These are phyloP conservation scores for Trypanosoma scelopori DNA, from an alignment of 208 protist species.

Conservation along the genomic window DNA sequence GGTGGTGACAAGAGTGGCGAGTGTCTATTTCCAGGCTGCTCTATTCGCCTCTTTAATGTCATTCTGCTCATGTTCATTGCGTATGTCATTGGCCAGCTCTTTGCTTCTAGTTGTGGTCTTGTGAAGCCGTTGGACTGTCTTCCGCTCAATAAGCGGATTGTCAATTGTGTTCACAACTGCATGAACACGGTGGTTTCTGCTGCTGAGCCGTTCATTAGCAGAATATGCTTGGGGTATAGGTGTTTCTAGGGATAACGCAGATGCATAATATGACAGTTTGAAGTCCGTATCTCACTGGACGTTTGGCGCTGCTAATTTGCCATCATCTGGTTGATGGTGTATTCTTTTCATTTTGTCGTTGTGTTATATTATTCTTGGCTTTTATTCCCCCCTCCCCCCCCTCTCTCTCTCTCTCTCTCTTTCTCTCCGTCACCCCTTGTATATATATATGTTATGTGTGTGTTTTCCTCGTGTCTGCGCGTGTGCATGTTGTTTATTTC, in stretches of 20 bases:
- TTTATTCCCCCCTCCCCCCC: neutral
- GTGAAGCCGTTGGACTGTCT: neutral
- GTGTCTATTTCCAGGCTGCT: too few species aligned
- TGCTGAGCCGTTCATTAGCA: neutral
- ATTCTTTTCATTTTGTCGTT: constrained; percentile 6
- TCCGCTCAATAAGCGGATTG: neutral
- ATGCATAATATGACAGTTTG: too few species aligned
- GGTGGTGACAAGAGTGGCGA: too few species aligned
- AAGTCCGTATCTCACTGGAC: too few species aligned
- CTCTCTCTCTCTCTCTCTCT: constrained; percentile 18
- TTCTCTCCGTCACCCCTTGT: neutral
- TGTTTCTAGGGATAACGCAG: neutral
- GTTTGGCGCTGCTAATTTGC: too few species aligned
- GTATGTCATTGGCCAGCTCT: neutral
- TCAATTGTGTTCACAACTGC: neutral
- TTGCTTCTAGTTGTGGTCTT: neutral
- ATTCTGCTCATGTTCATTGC: constrained; percentile 10
- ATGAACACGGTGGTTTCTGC: neutral
- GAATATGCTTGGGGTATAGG: neutral
- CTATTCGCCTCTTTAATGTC: neutral
- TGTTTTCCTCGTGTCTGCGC: neutral
- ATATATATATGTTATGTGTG: constrained; percentile 1
- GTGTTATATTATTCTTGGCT: neutral
- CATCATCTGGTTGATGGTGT: neutral
- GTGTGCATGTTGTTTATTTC: too few species aligned